Evolutionary conservation across 768 basidiomycete genomes (phyloP).

Genomic region (Tephrocybe sp.): DNA sequence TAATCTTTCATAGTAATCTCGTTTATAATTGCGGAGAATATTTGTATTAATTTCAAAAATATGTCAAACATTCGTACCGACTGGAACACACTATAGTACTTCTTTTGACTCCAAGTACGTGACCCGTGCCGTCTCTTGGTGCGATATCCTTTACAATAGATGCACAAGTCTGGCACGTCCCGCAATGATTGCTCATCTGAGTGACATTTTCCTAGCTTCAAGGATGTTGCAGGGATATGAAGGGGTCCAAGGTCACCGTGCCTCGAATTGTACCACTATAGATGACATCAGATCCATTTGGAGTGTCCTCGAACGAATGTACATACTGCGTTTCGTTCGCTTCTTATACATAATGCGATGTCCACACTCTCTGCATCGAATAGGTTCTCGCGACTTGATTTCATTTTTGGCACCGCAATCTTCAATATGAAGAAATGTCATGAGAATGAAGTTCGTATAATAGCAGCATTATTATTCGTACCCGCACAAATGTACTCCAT

Average conservation of each 20-base stretch:
- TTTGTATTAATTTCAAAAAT: neutral
- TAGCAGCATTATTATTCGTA: conserved; percentile 26
- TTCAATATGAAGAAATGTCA: conserved; percentile 29
- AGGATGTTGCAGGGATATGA: neutral
- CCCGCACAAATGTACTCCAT: conserved; percentile 91
- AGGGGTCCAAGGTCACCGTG: conserved; percentile 46
- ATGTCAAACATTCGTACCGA: neutral
- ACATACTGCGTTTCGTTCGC: conserved; percentile 87
- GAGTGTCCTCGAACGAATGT: conserved; percentile 2
- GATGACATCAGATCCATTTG: conserved; percentile 4
- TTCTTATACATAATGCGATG: conserved; percentile 99
- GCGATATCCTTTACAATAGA: no score
- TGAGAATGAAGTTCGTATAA: conserved; percentile 8
- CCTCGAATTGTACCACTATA: conserved; percentile 82
- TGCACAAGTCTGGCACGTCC: neutral
- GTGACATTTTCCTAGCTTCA: neutral
- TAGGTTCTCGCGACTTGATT: conserved; percentile 87
- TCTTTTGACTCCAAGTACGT: neutral
- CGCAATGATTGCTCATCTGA: neutral
- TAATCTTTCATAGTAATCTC: neutral
- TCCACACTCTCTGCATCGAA: conserved; percentile 94
- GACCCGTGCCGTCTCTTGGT: no score
- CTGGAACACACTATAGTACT: neutral
- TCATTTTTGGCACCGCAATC: conserved; percentile 94
- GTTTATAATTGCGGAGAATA: conserved; percentile 1